Conservation (phyloP, 2,329 filamentous ascomycete species). For the Xylaria sp. region DNA sequence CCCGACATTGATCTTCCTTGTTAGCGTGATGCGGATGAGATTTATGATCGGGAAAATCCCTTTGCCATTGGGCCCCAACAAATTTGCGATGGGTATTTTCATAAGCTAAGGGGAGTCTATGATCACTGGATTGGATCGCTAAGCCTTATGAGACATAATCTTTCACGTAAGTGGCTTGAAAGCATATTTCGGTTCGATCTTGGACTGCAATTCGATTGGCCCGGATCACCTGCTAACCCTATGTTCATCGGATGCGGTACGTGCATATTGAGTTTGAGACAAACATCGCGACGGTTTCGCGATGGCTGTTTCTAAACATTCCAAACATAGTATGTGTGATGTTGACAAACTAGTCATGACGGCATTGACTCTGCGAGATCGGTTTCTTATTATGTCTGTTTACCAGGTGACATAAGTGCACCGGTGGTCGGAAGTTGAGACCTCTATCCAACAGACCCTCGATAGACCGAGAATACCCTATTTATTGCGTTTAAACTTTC, state of each 20-base stretch:
- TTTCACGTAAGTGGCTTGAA: not conserved
- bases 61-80: not conserved
- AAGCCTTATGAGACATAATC: not conserved
- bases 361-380: not conserved
- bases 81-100: not conserved
- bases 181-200: not conserved
- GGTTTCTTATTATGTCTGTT: not conserved
- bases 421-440: too few species aligned
- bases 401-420: not conserved
- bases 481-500: not conserved
- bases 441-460: too few species aligned
- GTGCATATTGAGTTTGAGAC: not conserved
- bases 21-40: not conserved
- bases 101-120: not conserved
- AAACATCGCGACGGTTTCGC: not conserved
- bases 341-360: conserved; percentile 8
- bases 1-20: not conserved
- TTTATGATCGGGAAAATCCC: not conserved
- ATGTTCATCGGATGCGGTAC: not conserved
- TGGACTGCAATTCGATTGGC: not conserved
- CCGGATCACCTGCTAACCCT: not conserved
- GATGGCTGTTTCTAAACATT: not conserved
- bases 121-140: conserved; percentile 3
- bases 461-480: not conserved
- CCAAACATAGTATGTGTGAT: not conserved